These are phyloP conservation scores for Cercospora sp. DNA, from an alignment of 2,329 filamentous ascomycete genomes.

Conservation along the genomic window DNA sequence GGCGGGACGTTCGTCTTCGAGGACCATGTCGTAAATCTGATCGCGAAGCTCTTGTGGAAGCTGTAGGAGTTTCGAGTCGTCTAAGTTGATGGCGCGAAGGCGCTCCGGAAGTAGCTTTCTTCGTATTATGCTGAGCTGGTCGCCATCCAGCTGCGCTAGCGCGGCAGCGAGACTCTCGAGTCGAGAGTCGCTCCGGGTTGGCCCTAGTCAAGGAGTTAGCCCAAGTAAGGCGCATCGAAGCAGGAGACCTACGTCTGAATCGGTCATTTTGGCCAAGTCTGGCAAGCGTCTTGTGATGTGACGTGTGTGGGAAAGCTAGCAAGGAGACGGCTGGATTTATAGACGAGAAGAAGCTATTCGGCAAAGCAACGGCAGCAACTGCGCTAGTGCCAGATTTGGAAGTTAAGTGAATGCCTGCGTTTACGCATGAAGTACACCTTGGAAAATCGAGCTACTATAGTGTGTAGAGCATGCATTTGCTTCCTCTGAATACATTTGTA, in stretches of 20 bases:
- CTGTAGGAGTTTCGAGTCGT: neutral
- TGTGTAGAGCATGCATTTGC: no score
- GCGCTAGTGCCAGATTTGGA: neutral
- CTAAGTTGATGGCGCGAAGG: neutral
- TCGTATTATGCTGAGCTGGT: neutral
- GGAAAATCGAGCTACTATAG: no score
- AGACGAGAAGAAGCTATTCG: neutral
- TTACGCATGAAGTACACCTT: no score
- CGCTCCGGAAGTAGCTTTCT: neutral
- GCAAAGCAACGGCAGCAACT: neutral
- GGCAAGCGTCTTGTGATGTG: neutral
- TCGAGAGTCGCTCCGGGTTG: neutral
- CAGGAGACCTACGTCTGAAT: neutral
- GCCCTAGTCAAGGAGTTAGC: neutral
- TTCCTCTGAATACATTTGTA: no score
- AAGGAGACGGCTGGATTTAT: neutral
- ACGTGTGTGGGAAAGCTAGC: neutral
- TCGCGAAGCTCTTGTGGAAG: neutral
- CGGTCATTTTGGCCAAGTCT: neutral
- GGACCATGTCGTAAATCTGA: neutral
- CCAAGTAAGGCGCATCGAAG: neutral
- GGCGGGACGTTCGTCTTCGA: neutral
- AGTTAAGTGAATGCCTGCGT: neutral
- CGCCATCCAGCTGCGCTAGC: neutral
- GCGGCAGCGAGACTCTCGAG: neutral